Conservation (phyloP, 257 asterid genomes). For the Solanum chilense region DNA sequence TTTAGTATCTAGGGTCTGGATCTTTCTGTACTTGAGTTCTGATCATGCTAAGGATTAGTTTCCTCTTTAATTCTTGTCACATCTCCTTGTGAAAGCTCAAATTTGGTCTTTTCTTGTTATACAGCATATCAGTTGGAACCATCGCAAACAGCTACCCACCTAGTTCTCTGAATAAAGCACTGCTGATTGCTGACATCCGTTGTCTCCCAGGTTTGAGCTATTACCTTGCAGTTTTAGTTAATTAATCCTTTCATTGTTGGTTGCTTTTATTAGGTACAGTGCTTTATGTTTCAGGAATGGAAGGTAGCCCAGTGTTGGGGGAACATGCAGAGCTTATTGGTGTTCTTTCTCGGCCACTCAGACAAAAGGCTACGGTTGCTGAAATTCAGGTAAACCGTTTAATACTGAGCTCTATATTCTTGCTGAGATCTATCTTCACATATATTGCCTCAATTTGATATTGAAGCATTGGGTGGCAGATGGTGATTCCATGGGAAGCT, state of each 20-base stretch:
- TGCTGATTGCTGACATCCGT: conserved; percentile 90
- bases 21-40: background rate
- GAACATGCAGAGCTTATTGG: conserved; percentile 70
- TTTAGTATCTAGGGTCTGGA: background rate
- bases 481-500: conserved; percentile 98
- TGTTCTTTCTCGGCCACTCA: conserved; percentile 66
- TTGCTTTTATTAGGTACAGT: conserved; percentile 15
- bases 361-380: conserved; percentile 79
- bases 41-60: background rate
- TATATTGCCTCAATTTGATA: background rate
- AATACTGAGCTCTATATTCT: background rate
- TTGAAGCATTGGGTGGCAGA: conserved; percentile 43
- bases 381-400: conserved; percentile 73
- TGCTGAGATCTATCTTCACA: background rate
- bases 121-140: conserved; percentile 88
- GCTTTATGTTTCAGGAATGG: conserved; percentile 71
- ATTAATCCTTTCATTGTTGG: background rate
- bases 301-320: conserved; percentile 90
- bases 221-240: conserved; percentile 11
- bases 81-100: background rate
- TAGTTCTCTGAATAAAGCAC: conserved; percentile 38
- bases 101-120: background rate
- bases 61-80: background rate
- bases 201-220: conserved; percentile 88
- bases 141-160: conserved; percentile 83